phyloP scores from a whole-genome alignment of 768 basidiomycete genomes.

The Macrolepiota albuminosa region DNA sequence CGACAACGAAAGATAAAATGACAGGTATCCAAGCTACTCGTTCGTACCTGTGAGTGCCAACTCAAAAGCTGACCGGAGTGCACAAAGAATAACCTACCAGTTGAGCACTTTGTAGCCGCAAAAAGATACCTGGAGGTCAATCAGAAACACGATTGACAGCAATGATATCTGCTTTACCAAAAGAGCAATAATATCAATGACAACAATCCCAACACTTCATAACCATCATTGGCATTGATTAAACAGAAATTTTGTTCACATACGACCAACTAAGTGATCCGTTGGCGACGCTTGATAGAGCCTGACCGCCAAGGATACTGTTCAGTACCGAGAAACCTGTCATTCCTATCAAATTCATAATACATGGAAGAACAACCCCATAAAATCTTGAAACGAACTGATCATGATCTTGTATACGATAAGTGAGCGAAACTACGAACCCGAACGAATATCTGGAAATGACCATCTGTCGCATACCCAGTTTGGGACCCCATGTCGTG shows the following conservation, averaged over 20 bases:
- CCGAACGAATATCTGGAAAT: slow-evolving; percentile 45
- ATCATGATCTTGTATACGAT: slow-evolving; percentile 4
- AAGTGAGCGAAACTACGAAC: slow-evolving; percentile 14
- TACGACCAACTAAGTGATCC: slow-evolving; percentile 41
- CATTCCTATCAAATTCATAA: slow-evolving; percentile 60
- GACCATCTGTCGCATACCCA: slow-evolving; percentile 86
- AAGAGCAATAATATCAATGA: slow-evolving; percentile 67
- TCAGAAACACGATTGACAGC: not conserved
- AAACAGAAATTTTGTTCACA: slow-evolving; percentile 10
- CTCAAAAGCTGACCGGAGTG: not conserved
- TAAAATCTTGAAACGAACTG: slow-evolving; percentile 40
- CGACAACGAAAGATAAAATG: slow-evolving; percentile 66
- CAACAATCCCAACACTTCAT: slow-evolving; percentile 72
- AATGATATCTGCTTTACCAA: slow-evolving; percentile 42
- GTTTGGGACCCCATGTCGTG: slow-evolving; percentile 74
- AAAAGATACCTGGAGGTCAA: slow-evolving; percentile 40
- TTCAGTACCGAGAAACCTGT: slow-evolving; percentile 70
- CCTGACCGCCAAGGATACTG: slow-evolving; percentile 65
- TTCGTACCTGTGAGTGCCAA: slow-evolving; percentile 48
- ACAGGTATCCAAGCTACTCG: slow-evolving; percentile 74
- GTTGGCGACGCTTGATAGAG: slow-evolving; percentile 36
- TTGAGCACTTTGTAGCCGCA: slow-evolving; percentile 48
- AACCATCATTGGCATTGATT: not conserved
- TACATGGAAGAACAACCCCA: slow-evolving; percentile 55
- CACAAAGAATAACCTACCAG: slow-evolving; percentile 26